Percentiles rank a stretch among this genome's conserved stretches.
These are phyloP conservation scores for Anastatica hierochuntica DNA, from an alignment of 345 rosid species.

Conservation along the genomic window DNA sequence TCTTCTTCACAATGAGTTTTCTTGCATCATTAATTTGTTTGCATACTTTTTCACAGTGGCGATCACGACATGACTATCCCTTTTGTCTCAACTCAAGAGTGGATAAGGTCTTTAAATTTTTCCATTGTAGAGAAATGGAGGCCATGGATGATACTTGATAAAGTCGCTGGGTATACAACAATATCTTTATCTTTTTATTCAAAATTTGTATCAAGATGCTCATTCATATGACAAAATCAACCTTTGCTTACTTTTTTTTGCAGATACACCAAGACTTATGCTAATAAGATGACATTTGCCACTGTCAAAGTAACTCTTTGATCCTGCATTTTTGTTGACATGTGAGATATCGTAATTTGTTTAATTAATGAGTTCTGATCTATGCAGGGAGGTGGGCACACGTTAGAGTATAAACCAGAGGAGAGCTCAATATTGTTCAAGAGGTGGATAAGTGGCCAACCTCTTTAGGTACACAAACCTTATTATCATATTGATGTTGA, in stretches of 20 bases:
- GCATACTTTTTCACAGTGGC: conserved; percentile 30
- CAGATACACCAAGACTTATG: conserved; percentile 49
- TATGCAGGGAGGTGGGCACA: conserved; percentile 53
- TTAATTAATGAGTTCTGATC: neutral
- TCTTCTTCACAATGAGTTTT: no score
- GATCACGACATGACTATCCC: conserved; percentile 49
- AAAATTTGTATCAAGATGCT: no score
- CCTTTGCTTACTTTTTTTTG: neutral
- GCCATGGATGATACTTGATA: conserved; percentile 35
- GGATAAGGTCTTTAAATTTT: conserved; percentile 45
- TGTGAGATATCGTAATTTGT: neutral
- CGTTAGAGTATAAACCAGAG: conserved; percentile 34
- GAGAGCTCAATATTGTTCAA: conserved; percentile 38
- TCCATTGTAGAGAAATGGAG: conserved; percentile 47
- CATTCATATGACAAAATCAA: no score
- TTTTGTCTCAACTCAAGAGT: conserved; percentile 40
- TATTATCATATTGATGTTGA: no score
- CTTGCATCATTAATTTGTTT: no score
- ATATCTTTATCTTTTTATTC: no score
- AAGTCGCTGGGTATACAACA: conserved; percentile 56
- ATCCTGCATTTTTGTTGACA: neutral
- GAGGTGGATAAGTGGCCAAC: conserved; percentile 20
- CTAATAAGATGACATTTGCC: conserved; percentile 57
- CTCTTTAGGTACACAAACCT: neutral
- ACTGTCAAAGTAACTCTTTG: conserved; percentile 40